Evolutionary conservation across 441 rosid genomes (phyloP).

Genomic region (Jatropha multifida): DNA sequence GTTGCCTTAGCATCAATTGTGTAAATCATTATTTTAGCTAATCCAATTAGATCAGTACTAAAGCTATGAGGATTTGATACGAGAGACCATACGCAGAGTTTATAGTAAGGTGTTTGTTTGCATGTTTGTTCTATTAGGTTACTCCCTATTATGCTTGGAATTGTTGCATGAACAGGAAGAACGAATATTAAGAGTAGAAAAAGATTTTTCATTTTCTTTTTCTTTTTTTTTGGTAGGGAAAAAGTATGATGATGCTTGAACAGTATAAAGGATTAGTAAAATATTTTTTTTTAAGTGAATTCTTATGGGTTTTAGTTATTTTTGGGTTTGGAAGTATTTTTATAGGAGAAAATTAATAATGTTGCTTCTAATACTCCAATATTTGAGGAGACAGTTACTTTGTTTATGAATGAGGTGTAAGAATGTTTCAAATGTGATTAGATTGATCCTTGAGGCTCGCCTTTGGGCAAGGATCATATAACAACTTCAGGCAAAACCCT

Average conservation of each 20-base stretch:
- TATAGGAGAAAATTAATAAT: neutral
- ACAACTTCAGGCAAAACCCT: neutral
- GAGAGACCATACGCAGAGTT: conserved; percentile 21
- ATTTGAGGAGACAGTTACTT: neutral
- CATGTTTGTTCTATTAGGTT: conserved; percentile 32
- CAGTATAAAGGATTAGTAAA: neutral
- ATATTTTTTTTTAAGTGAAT: neutral
- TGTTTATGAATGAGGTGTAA: neutral
- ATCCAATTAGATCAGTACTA: conserved; percentile 23
- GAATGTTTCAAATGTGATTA: neutral
- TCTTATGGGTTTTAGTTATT: neutral
- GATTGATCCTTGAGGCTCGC: neutral
- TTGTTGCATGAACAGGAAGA: conserved; percentile 21
- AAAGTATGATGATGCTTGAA: neutral
- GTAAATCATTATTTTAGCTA: conserved; percentile 28
- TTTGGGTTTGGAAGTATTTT: neutral
- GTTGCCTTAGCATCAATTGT: conserved; percentile 27
- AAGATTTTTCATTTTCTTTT: conserved; percentile 9
- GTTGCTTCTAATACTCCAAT: neutral
- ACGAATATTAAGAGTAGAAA: conserved; percentile 4
- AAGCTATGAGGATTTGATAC: conserved; percentile 27
- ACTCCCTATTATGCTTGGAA: conserved; percentile 19
- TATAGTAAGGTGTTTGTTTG: conserved; percentile 34
- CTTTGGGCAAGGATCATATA: neutral
- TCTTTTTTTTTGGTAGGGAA: neutral